A percentile compares a stretch with the other conserved stretches of the same genome.
Conservation (phyloP, 176 grass and related monocot species). For the Aegilops sharonensis region DNA sequence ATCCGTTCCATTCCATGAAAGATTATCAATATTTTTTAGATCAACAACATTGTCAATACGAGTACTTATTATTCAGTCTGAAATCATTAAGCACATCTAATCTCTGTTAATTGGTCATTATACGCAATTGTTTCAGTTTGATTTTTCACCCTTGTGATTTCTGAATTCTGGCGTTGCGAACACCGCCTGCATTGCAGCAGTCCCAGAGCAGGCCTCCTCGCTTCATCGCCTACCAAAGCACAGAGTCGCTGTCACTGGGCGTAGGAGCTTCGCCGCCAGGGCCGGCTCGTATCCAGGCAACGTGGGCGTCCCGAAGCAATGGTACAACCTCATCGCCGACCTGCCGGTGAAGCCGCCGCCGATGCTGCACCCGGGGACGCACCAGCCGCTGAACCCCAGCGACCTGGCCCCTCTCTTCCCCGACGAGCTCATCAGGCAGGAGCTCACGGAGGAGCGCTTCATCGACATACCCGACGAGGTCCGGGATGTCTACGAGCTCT, state of each 20-base stretch:
- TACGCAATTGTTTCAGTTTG: neutral
- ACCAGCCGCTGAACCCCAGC: slow-evolving; percentile 56
- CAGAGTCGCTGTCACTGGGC: neutral
- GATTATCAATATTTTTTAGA: neutral
- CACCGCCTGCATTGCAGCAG: neutral
- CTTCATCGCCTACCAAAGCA: neutral
- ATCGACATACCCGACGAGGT: slow-evolving; percentile 84
- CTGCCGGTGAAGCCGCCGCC: slow-evolving; percentile 88
- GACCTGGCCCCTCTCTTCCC: slow-evolving; percentile 83
- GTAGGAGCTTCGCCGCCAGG: slow-evolving; percentile 21
- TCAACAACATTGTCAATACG: no score
- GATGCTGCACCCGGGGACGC: slow-evolving; percentile 72
- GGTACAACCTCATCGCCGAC: slow-evolving; percentile 93
- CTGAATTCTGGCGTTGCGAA: neutral
- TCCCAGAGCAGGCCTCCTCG: neutral
- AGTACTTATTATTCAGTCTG: neutral
- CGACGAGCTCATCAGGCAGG: slow-evolving; percentile 93
- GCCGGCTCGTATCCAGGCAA: slow-evolving; percentile 19
- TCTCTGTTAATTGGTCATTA: neutral
- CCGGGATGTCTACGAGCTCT: slow-evolving; percentile 68
- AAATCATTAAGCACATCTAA: neutral
- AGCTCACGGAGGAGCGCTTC: slow-evolving; percentile 68
- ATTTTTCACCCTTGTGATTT: neutral
- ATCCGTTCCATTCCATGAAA: neutral
- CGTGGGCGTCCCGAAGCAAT: slow-evolving; percentile 83